Evolutionary conservation across 306 rosid species (phyloP), one percentile per base, ranked within the genome.

Genomic region (Corylus americana): DNA sequence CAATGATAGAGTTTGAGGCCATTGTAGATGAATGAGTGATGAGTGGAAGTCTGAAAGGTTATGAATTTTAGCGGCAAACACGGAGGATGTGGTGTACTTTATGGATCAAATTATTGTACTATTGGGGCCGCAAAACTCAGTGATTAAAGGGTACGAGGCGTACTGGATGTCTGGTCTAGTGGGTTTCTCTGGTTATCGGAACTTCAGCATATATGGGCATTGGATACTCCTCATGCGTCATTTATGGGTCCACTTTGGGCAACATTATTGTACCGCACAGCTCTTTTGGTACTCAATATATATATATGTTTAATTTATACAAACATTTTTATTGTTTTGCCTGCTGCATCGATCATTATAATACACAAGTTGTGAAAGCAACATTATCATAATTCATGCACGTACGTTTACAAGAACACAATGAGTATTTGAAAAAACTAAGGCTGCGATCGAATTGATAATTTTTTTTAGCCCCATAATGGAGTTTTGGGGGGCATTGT

Each of bases 131-230:
- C 72, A 42, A 37, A 68, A 68, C 9, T n/a, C 48, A 18, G 51
- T 44, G 51, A 67, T 67, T 67, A 18, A 39, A 9, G 71, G 48
- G 70, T 64, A 64, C 70, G 70, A 8, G 70, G 10, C 14, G 71
- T 64, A 37, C 45, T 7, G 72, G 18, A 3, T 67, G 72, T 67
- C 51, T 11, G 13, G 29, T 6, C 20, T 42, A 64, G 72, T 42
- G 72, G 72, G 72, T 31, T 14, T 18, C 42, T 9, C 18, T 8
- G 72, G 72, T n/a, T 18, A 18, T 13, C 42, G 11, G 70, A 63
- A 31, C 47, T 31, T 63, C 70, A 5, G 22, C 8, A 10, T 31
- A 31, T 31, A 31, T 67, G 7, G 29, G 25, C 72, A 42, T 67
- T 42, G 72, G 72, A 67, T 67, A 31, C 72, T 47, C 25, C 0